Evolutionary conservation across 192 early-diverging fungal genomes (phyloP), one percentile per base, ranked within the genome.

Genomic region (Radiomyces spectabilis): DNA sequence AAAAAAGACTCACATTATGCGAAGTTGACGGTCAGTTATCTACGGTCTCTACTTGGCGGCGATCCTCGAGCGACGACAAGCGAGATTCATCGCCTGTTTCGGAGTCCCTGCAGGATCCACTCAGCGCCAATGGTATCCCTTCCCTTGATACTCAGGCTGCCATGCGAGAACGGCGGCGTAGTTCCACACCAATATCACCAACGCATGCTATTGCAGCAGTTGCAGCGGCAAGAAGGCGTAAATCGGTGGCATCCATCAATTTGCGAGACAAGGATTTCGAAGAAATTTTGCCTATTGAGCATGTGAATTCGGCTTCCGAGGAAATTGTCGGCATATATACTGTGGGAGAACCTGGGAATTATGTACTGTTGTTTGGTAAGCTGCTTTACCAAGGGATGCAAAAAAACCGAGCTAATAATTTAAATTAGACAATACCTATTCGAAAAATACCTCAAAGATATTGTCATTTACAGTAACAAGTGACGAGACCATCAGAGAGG

Each of bases 251-350:
- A n/a, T 19, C 47, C 18, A 27, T 56, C 16, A 30, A 32, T 29
- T 42, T 56, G 27, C 54, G 82, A 26, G 75, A 84, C 53, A 84
- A 89, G 53, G 78, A 78, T 15, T 77, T 90, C 32, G 64, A 73
- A 6, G 88, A 90, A 63, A 76, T 95, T 21, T 38, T 91, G n/a
- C 87, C 87, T 15, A 78, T 93, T 22, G 73, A 85, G 42, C 93
- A 93, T 63, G 92, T 91, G 56, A 85, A 91, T 48, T 92, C 89
- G 21, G 73, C 87, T n/a, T 85, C 85, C 51, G 75, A 77, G 15
- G 89, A 85, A 1, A 84, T 95, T 62, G 89, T 85, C 55, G 95
- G 95, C 19, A 67, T 75, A 26, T 87, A 76, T 65, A 58, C 65
- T 15, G 86, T 86, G 13, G 69, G 75, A 3, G 87, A 92, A 53